Evolutionary conservation across 108 stramenopile genomes (phyloP).

Genomic region (Aurantiochytrium sp.): DNA sequence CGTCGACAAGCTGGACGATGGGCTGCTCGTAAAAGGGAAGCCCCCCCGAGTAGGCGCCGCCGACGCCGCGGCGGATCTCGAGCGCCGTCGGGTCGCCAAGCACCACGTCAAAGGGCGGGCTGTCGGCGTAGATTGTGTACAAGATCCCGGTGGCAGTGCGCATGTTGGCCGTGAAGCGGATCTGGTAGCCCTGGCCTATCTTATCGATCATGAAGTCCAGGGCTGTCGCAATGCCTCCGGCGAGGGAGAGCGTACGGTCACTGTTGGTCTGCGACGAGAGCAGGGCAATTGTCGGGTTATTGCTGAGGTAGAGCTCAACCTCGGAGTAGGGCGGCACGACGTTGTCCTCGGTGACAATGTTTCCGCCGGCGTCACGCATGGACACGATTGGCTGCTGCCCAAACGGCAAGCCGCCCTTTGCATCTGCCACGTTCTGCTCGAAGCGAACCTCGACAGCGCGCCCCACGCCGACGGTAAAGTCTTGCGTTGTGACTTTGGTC

Average conservation of each 20-base stretch:
- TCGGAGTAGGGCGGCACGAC: neutral
- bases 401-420: neutral
- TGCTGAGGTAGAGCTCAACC: neutral
- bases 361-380: conserved; percentile 20
- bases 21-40: neutral
- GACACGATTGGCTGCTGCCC: neutral
- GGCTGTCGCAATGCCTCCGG: neutral
- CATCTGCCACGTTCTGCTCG: neutral
- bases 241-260: neutral
- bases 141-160: neutral
- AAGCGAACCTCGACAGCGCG: neutral
- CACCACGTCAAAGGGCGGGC: neutral
- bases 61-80: neutral
- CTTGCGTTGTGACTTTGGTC: neutral
- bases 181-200: neutral
- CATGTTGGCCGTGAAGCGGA: neutral
- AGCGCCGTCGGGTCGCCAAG: neutral
- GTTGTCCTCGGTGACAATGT: neutral
- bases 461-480: neutral
- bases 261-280: neutral
- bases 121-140: neutral
- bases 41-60: conserved; percentile 3
- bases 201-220: neutral
- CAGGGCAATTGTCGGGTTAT: neutral
- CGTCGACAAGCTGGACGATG: conserved; percentile 1